Conservation (phyloP, 1,139 yeast genomes). For the Diutina sp. region DNA sequence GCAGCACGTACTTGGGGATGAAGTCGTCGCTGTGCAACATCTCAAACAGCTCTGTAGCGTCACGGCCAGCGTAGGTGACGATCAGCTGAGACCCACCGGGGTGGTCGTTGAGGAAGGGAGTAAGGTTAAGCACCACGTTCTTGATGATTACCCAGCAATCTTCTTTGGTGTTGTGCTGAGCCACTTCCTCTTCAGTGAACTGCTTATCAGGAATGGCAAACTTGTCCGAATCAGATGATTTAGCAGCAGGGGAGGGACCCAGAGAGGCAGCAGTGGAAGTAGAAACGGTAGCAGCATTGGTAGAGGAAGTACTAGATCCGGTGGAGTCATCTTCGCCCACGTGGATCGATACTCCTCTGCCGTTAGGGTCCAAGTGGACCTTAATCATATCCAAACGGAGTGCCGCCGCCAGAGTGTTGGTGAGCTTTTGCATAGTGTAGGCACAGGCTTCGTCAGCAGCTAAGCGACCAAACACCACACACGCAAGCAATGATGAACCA, state of each 20-base stretch:
- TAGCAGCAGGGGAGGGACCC: background rate
- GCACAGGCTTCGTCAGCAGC: conserved; percentile 34
- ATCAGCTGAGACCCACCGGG: conserved; percentile 84
- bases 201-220: conserved; percentile 25
- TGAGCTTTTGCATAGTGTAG: background rate
- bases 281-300: too few relatives aligned
- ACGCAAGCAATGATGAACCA: conserved; percentile 64
- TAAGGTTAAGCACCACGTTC: conserved; percentile 73
- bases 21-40: conserved; percentile 45
- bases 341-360: background rate
- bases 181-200: conserved; percentile 40
- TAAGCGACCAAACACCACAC: conserved; percentile 69
- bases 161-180: conserved; percentile 44
- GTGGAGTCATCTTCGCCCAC: background rate
- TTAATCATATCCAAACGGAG: background rate
- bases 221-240: background rate
- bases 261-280: background rate
- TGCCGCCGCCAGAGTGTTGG: background rate
- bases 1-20: conserved; percentile 33
- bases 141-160: conserved; percentile 87
- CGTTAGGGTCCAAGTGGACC: background rate
- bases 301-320: background rate
- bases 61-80: conserved; percentile 73
- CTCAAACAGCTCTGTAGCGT: conserved; percentile 76
- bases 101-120: conserved; percentile 65